Evolutionary conservation across 1,139 yeast genomes (phyloP).

Genomic region (Blastobotrys capitulatus): DNA sequence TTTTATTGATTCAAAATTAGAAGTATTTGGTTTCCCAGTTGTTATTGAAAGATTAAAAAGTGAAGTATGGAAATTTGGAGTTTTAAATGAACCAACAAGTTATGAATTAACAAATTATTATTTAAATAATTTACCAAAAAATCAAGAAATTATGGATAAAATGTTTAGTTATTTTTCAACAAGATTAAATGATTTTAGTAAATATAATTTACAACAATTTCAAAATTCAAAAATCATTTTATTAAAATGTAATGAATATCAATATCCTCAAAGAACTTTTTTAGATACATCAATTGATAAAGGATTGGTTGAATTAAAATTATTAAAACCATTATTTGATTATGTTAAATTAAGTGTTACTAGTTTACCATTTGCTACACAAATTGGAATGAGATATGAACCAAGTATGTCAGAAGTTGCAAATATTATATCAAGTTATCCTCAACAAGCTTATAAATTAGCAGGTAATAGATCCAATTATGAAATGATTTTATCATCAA

Average conservation of each 20-base stretch:
- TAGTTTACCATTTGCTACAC: conserved; percentile 31
- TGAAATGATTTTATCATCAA: conserved; percentile 23
- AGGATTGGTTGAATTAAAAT: conserved; percentile 14
- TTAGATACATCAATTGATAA: conserved; percentile 17
- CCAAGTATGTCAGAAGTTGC: conserved; percentile 35
- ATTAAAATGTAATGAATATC: conserved; percentile 12
- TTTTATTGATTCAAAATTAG: conserved; percentile 23
- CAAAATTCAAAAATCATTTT: conserved; percentile 2
- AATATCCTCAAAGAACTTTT: conserved; percentile 26
- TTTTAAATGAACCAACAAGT: conserved; percentile 28
- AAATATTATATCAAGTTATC: conserved; percentile 27
- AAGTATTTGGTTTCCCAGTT: conserved; percentile 32
- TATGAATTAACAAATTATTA: conserved; percentile 22
- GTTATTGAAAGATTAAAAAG: conserved; percentile 22
- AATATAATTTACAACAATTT: conserved; percentile 12
- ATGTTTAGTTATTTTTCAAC: conserved; percentile 32
- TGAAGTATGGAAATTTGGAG: conserved; percentile 33
- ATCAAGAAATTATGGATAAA: conserved; percentile 20
- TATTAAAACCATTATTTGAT: conserved; percentile 30
- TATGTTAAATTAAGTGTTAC: conserved; percentile 25
- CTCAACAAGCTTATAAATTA: conserved; percentile 28
- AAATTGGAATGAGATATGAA: conserved; percentile 33
- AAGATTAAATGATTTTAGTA: conserved; percentile 6
- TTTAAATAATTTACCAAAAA: conserved; percentile 24
- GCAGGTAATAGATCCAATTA: conserved; percentile 27